Evolutionary conservation across 768 basidiomycete genomes (phyloP).

Genomic region (Russula earlei): DNA sequence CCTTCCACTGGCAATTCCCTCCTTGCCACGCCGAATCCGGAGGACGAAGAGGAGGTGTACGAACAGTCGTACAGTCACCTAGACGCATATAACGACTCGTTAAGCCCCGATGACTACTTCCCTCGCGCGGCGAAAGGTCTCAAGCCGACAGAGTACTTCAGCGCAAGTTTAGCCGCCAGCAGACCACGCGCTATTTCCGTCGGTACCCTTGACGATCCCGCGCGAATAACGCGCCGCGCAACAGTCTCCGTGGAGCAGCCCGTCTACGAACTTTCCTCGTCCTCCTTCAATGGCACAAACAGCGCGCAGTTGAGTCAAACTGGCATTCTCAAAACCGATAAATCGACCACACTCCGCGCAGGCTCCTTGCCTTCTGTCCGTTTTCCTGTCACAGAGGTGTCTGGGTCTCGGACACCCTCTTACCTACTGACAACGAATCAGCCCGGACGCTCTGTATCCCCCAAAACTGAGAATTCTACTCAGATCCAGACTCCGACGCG

Average conservation of each 20-base stretch:
- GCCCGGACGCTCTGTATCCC: conserved; percentile 71
- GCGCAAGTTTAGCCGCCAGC: conserved; percentile 19
- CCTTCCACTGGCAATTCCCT: conserved; percentile 51
- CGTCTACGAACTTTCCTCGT: conserved; percentile 45
- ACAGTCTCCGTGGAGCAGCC: conserved; percentile 32
- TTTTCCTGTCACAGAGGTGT: conserved; percentile 19
- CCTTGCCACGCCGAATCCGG: conserved; percentile 49
- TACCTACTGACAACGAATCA: conserved; percentile 60
- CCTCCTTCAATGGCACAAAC: conserved; percentile 31
- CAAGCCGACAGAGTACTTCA: conserved; percentile 16
- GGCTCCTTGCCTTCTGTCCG: conserved; percentile 18
- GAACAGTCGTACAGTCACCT: conserved; percentile 52
- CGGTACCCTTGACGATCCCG: conserved; percentile 76
- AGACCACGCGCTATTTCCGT: conserved; percentile 82
- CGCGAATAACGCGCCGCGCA: conserved; percentile 60
- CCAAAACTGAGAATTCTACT: conserved; percentile 65
- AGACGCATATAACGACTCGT: conserved; percentile 47
- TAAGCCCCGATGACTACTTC: conserved; percentile 56
- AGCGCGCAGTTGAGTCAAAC: conserved; percentile 26
- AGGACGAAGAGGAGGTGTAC: conserved; percentile 72
- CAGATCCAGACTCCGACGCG: conserved; percentile 91
- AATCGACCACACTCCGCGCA: conserved; percentile 7
- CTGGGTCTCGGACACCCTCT: conserved; percentile 38
- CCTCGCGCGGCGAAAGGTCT: conserved; percentile 21
- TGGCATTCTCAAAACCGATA: conserved; percentile 30